Evolutionary conservation across 192 early-diverging fungal genomes (phyloP), one percentile per base, ranked within the genome.

Genomic region (Coemansia sp.): DNA sequence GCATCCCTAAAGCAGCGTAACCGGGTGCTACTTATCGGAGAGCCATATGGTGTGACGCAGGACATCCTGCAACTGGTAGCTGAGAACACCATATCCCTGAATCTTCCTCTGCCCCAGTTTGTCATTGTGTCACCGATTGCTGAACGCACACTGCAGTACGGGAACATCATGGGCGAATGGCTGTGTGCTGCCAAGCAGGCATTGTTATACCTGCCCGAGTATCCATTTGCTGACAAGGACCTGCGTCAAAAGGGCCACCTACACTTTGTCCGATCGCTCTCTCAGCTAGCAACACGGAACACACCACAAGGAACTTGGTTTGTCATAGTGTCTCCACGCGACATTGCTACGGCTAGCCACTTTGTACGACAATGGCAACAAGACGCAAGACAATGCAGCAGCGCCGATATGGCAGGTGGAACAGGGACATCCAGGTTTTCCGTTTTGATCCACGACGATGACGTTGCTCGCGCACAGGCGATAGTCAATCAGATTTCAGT

Each of bases 131-230:
- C 88, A 5, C 89, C 92, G 0, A 82, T 93, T 7, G 92, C 91
- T 2, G 85, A 93, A 50, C 85, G 83, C 30, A 86, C 90, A 1
- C 72, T 95, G 9, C 85, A 92, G 64, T 88, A 89, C 71, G 88
- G 90, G 21, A 92, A 88, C 68, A 93, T 95, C 58, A 83, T 86
- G 68, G 90, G 90, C 19, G 91, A 95, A 86, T 95, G 93, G 92
- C 85, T 92, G 84, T 86, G 84, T 49, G 68, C 80, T 14, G 64
- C 75, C 32, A 82, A 86, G 56, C 90, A 93, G 49, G 76, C 86
- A 50, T 70, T 85, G 62, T 71, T 92, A 0, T 91, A 91, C 54
- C 55, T 88, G 48, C 87, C 89, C 14, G 81, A 88, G 54, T 82
- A 82, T 34, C 79, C 79, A 26, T 82, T 82, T 64, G 61, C 56